phyloP scores from a whole-genome alignment of 257 asterid species.

The Gentiana dahurica region DNA sequence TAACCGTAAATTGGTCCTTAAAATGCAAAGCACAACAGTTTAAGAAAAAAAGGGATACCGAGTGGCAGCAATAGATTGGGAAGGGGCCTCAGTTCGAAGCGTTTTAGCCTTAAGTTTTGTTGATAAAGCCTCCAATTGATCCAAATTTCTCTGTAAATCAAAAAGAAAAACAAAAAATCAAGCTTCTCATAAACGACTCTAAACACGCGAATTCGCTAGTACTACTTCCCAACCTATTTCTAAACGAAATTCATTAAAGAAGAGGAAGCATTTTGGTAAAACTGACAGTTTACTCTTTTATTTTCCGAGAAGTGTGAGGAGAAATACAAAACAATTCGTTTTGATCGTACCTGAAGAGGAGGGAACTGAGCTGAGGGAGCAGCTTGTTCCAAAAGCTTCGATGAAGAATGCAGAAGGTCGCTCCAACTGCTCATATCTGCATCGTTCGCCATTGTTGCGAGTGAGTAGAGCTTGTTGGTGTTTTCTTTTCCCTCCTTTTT shows the following conservation, averaged over 20 bases:
- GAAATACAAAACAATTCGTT: background rate
- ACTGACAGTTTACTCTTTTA: too few relatives aligned
- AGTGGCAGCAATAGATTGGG: constrained; percentile 93
- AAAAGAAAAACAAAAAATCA: background rate
- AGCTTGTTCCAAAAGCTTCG: constrained; percentile 96
- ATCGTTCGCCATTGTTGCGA: constrained; percentile 51
- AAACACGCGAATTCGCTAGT: background rate
- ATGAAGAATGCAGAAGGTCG: constrained; percentile 89
- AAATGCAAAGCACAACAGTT: background rate
- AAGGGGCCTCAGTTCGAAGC: constrained; percentile 84
- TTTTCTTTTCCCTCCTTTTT: too few relatives aligned
- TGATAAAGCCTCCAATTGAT: constrained; percentile 89
- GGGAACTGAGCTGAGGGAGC: constrained; percentile 98
- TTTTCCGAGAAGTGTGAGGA: too few relatives aligned
- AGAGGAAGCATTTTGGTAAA: too few relatives aligned
- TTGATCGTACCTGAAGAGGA: constrained; percentile 68
- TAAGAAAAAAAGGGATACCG: constrained; percentile 27
- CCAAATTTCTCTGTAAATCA: constrained; percentile 71
- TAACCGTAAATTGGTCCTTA: background rate
- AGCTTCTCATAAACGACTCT: background rate
- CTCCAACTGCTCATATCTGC: constrained; percentile 92
- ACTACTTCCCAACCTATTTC: too few relatives aligned
- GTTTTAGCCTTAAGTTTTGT: constrained; percentile 89
- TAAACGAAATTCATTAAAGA: too few relatives aligned
- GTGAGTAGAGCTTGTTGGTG: too few relatives aligned